A percentile compares a stretch with the other conserved stretches of the same genome.
Conservation (phyloP, 371 early-diverging fungal genomes). For the Haplosporangium sp. region DNA sequence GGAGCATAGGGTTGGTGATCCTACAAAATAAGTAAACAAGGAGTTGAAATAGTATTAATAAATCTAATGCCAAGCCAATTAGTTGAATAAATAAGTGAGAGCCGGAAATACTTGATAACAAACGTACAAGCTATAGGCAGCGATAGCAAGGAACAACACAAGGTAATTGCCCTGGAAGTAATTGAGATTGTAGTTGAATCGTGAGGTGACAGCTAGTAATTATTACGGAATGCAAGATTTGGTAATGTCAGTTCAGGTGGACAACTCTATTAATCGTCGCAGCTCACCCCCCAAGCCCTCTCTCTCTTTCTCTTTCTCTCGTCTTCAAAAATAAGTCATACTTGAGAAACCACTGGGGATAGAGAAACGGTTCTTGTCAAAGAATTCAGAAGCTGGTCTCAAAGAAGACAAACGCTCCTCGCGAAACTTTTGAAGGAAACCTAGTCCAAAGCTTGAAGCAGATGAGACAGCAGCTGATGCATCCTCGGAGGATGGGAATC, state of each 20-base stretch:
- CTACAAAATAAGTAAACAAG: conserved; percentile 34
- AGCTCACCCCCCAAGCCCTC: no score
- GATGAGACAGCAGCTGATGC: conserved; percentile 26
- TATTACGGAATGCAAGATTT: background rate
- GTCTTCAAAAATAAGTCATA: conserved; percentile 19
- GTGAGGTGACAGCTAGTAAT: conserved; percentile 50
- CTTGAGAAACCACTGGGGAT: conserved; percentile 67
- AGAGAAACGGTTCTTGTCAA: conserved; percentile 71
- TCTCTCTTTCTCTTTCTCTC: no score
- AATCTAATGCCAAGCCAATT: background rate
- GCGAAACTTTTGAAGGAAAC: conserved; percentile 43
- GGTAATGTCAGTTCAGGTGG: background rate
- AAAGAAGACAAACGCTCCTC: conserved; percentile 56
- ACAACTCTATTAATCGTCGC: background rate
- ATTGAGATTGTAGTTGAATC: conserved; percentile 69
- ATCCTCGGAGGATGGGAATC: conserved; percentile 40
- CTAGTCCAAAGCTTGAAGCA: conserved; percentile 36
- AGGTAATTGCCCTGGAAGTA: conserved; percentile 77
- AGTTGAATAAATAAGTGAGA: no score
- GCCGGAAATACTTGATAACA: background rate
- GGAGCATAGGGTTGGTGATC: conserved; percentile 67
- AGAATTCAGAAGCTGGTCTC: conserved; percentile 70
- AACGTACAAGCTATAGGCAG: conserved; percentile 75
- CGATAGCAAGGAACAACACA: conserved; percentile 65
- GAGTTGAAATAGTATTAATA: background rate